Percentiles rank a stretch among this genome's conserved stretches.
Conservation (phyloP, 2,329 filamentous ascomycete genomes). For the Colletotrichum musae region DNA sequence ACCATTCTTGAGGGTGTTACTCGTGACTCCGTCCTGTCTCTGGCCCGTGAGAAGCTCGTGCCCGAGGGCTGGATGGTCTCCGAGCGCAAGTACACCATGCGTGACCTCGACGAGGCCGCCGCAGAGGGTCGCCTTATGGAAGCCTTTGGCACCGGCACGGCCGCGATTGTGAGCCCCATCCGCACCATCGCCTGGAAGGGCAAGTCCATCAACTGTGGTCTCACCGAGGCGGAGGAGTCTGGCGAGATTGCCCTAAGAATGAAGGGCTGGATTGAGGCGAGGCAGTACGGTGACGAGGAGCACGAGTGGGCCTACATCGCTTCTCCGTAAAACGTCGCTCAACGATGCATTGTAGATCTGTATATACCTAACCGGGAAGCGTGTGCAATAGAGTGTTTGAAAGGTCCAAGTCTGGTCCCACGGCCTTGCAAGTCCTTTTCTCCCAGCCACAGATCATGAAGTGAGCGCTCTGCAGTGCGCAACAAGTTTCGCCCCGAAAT, state of each 20-base stretch:
- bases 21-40: conserved; percentile 87
- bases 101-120: conserved; percentile 84
- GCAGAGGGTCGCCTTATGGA: conserved; percentile 90
- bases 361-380: conserved; percentile 34
- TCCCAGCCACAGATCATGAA: not conserved
- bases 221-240: conserved; percentile 86
- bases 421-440: not conserved
- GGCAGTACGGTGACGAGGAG: conserved; percentile 94
- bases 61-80: conserved; percentile 90
- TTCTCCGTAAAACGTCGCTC: conserved; percentile 50
- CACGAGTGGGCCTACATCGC: conserved; percentile 86
- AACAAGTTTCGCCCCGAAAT: no score
- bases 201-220: conserved; percentile 83
- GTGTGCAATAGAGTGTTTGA: conserved; percentile 34
- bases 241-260: conserved; percentile 88
- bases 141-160: conserved; percentile 94
- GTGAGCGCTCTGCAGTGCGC: not conserved
- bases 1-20: conserved; percentile 97
- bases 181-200: conserved; percentile 92
- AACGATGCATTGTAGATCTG: conserved; percentile 29
- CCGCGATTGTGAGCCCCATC: conserved; percentile 93
- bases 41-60: conserved; percentile 86
- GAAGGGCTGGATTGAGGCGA: conserved; percentile 96
- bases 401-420: conserved; percentile 2
- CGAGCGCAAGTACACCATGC: conserved; percentile 95